Percentiles rank a stretch among this genome's conserved stretches.
These are phyloP conservation scores for Nemania serpens DNA, from an alignment of 2,329 filamentous ascomycete genomes.

Conservation along the genomic window DNA sequence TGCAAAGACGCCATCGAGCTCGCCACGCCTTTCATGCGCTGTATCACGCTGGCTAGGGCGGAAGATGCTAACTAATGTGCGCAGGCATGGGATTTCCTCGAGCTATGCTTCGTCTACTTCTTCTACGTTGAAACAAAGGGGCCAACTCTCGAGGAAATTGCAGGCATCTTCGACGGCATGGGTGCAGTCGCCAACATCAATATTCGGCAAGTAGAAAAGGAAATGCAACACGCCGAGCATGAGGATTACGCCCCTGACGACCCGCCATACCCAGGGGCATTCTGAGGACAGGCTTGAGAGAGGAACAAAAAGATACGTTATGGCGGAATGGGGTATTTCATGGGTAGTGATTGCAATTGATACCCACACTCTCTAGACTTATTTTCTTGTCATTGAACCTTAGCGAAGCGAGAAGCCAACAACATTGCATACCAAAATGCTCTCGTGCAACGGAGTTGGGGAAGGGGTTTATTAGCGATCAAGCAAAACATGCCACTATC, in stretches of 20 bases:
- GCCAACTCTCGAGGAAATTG: slow-evolving; percentile 71
- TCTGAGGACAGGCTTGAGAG: background rate
- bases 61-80: slow-evolving; percentile 16
- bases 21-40: background rate
- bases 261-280: slow-evolving; percentile 26
- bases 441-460: slow-evolving; percentile 17
- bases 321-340: too few relatives aligned
- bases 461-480: background rate
- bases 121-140: slow-evolving; percentile 73
- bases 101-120: slow-evolving; percentile 67
- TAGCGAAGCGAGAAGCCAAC: background rate
- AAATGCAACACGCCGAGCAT: slow-evolving; percentile 47
- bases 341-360: slow-evolving; percentile 16
- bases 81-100: slow-evolving; percentile 61
- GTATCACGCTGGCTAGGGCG: background rate
- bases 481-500: slow-evolving; percentile 9
- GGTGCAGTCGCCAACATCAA: slow-evolving; percentile 60
- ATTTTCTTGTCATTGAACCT: background rate
- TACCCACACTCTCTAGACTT: slow-evolving; percentile 27
- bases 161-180: slow-evolving; percentile 72
- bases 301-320: background rate
- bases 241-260: slow-evolving; percentile 25
- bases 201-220: slow-evolving; percentile 60
- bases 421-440: slow-evolving; percentile 13
- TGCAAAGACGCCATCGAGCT: background rate